Conservation (phyloP, 2,329 filamentous ascomycete species). For the Arthrobotrys megalospora region DNA sequence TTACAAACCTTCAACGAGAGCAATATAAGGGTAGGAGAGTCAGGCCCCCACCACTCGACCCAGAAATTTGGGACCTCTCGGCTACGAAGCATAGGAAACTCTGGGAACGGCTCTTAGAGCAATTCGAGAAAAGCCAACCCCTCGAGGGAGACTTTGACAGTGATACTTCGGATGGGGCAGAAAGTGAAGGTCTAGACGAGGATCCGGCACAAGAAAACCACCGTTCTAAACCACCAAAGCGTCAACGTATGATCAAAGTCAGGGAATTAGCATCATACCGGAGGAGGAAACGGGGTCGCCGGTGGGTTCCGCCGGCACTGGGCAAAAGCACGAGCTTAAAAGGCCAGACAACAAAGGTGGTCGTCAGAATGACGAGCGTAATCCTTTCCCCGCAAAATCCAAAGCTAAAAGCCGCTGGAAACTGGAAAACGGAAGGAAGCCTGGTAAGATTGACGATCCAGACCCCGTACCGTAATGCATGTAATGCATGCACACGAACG, state of each 20-base stretch:
- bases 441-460: not conserved
- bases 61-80: not conserved
- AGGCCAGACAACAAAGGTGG: not conserved
- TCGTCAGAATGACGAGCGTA: not conserved
- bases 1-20: not conserved
- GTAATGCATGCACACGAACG: not conserved
- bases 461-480: not conserved
- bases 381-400: not conserved
- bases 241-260: not conserved
- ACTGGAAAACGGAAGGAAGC: not conserved
- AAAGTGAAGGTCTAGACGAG: not conserved
- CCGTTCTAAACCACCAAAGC: not conserved
- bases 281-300: not conserved
- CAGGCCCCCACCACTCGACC: not conserved
- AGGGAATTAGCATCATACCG: not conserved
- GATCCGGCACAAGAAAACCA: not conserved
- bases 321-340: not conserved
- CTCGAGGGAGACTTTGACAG: not conserved
- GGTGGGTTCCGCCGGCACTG: not conserved
- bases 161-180: not conserved
- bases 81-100: not conserved
- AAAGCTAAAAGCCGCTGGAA: not conserved
- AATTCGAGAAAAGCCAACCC: not conserved
- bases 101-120: not conserved
- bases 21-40: constrained; percentile 1